Percentiles rank a stretch among this genome's conserved stretches.
Evolutionary conservation across 768 basidiomycete species (phyloP).

Genomic region (Mycena amicta): DNA sequence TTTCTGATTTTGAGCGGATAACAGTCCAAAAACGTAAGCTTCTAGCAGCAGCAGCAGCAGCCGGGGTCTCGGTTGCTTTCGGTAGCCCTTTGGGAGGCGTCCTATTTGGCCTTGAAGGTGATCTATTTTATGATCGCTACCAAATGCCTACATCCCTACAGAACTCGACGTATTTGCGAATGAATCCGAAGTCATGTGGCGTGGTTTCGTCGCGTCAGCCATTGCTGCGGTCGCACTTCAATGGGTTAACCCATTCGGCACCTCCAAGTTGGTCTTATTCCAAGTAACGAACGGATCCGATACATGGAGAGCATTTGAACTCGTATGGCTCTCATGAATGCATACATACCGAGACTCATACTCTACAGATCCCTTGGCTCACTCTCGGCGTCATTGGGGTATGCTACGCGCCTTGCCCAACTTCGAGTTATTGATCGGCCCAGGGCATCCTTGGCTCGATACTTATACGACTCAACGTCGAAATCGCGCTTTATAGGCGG

Average conservation of each 20-base stretch:
- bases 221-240: constrained; percentile 85
- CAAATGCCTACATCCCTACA: constrained; percentile 19
- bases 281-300: constrained; percentile 64
- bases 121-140: background rate
- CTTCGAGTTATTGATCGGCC: constrained; percentile 5
- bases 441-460: constrained; percentile 69
- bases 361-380: constrained; percentile 67
- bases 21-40: constrained; percentile 76
- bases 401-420: background rate
- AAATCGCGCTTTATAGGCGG: constrained; percentile 61
- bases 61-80: constrained; percentile 87
- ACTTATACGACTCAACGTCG: constrained; percentile 67
- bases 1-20: background rate
- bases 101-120: constrained; percentile 79
- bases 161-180: constrained; percentile 70
- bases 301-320: constrained; percentile 72
- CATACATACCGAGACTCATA: background rate
- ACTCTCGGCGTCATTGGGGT: constrained; percentile 65
- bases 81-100: constrained; percentile 87
- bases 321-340: constrained; percentile 42
- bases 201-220: constrained; percentile 87
- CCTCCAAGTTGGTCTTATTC: constrained; percentile 81
- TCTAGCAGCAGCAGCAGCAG: constrained; percentile 80
- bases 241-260: constrained; percentile 84
- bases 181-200: constrained; percentile 80